Percentiles rank a stretch among this genome's conserved stretches.
Conservation (phyloP, 2,329 filamentous ascomycete species). For the Epichloe gansuensis region DNA sequence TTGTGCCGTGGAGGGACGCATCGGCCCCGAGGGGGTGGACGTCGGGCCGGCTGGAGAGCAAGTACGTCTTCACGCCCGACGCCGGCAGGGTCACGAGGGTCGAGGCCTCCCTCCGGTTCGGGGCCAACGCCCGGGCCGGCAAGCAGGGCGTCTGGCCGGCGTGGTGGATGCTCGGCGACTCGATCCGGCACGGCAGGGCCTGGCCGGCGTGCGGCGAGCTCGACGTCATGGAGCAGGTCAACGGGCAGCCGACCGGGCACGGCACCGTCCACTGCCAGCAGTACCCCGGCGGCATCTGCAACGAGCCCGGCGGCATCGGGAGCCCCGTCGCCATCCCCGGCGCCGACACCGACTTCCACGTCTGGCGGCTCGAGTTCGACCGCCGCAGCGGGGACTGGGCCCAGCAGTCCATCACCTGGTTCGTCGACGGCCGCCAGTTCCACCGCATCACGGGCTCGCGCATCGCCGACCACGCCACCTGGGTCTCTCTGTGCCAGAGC, state of each 20-base stretch:
- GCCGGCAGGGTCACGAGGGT: conserved; percentile 32
- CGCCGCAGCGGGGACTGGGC: conserved; percentile 31
- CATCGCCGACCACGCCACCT: conserved; percentile 32
- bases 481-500: conserved; percentile 36
- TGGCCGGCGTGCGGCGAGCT: conserved; percentile 45
- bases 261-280: conserved; percentile 40
- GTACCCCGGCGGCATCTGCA: conserved; percentile 33
- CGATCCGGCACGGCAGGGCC: conserved; percentile 30
- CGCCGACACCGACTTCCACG: conserved; percentile 31
- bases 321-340: conserved; percentile 20
- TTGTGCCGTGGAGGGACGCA: conserved; percentile 32
- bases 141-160: conserved; percentile 47
- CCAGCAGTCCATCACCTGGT: conserved; percentile 39
- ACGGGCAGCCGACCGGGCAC: conserved; percentile 32
- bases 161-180: conserved; percentile 43
- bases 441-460: conserved; percentile 29
- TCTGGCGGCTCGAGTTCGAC: conserved; percentile 37
- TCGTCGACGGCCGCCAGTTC: conserved; percentile 31
- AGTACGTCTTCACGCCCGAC: conserved; percentile 31
- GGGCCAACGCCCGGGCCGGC: conserved; percentile 23
- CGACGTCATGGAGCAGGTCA: conserved; percentile 44
- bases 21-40: conserved; percentile 32
- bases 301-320: conserved; percentile 34
- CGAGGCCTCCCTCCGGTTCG: conserved; percentile 35
- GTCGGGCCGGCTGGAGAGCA: conserved; percentile 41